These are phyloP conservation scores for Leonotis leonurus DNA, from an alignment of 257 asterid genomes.

Conservation along the genomic window DNA sequence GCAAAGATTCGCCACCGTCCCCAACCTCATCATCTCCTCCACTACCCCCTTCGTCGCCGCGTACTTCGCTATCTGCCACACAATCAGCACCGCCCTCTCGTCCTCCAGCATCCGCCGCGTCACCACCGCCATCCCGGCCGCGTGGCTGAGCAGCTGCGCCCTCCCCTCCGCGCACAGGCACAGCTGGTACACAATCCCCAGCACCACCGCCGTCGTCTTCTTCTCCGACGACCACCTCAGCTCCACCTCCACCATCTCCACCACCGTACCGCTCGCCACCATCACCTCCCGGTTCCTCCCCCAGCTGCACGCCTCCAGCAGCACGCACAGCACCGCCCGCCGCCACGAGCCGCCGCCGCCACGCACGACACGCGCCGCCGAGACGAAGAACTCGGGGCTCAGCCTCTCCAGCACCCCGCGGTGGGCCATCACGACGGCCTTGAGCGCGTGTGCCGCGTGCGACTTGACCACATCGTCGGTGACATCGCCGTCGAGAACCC, in stretches of 20 bases:
- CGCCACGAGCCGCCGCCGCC: not conserved
- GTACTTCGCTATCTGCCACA: constrained; percentile 31
- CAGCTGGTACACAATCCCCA: constrained; percentile 35
- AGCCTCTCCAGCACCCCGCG: constrained; percentile 19
- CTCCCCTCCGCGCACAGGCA: constrained; percentile 59
- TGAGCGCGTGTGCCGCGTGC: constrained; percentile 30
- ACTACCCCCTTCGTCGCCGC: constrained; percentile 35
- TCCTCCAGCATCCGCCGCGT: constrained; percentile 41
- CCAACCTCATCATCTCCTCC: constrained; percentile 46
- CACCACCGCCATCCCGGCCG: constrained; percentile 45
- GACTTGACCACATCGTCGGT: not conserved
- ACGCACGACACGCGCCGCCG: not conserved
- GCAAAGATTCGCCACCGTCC: constrained; percentile 49
- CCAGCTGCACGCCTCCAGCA: constrained; percentile 30
- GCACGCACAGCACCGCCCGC: constrained; percentile 24
- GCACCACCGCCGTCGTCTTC: constrained; percentile 34
- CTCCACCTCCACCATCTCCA: constrained; percentile 40
- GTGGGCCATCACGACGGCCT: constrained; percentile 14
- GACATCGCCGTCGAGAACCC: constrained; percentile 24
- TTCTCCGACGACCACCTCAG: constrained; percentile 14
- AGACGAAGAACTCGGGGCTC: constrained; percentile 29
- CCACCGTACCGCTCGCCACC: constrained; percentile 36
- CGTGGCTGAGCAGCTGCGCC: constrained; percentile 50
- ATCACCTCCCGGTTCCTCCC: constrained; percentile 39
- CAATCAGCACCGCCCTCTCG: constrained; percentile 38